Conservation (phyloP, 116 monocot species). For the Iris pallida region DNA sequence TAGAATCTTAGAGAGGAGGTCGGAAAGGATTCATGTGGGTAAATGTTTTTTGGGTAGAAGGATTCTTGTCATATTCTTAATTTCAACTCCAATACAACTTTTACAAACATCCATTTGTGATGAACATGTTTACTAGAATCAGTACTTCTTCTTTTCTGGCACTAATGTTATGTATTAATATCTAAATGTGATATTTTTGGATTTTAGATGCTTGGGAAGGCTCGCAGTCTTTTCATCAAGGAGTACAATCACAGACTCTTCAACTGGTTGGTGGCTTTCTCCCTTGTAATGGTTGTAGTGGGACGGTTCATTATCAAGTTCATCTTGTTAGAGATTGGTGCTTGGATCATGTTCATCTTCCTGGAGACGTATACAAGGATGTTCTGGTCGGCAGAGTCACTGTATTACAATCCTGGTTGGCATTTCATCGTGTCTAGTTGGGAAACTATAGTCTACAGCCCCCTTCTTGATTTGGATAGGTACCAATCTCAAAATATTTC, state of each 20-base stretch:
- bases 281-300: slow-evolving; percentile 88
- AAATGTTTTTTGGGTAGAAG: too few relatives aligned
- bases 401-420: slow-evolving; percentile 96
- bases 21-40: too few relatives aligned
- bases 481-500: slow-evolving; percentile 7
- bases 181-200: too few relatives aligned
- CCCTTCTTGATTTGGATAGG: slow-evolving; percentile 95
- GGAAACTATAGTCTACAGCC: slow-evolving; percentile 94
- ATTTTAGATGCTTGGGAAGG: slow-evolving; percentile 81
- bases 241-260: slow-evolving; percentile 93
- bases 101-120: too few relatives aligned
- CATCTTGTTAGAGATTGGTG: slow-evolving; percentile 78
- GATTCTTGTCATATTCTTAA: too few relatives aligned
- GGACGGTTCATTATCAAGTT: slow-evolving; percentile 92
- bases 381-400: slow-evolving; percentile 96
- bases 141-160: too few relatives aligned
- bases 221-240: slow-evolving; percentile 82
- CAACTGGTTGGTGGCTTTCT: slow-evolving; percentile 97
- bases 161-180: too few relatives aligned
- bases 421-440: slow-evolving; percentile 82
- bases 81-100: too few relatives aligned
- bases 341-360: slow-evolving; percentile 95
- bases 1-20: too few relatives aligned
- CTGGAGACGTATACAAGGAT: slow-evolving; percentile 96
- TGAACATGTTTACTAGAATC: too few relatives aligned